Conservation (phyloP, 352 stramenopile species). For the Pythium aristosporum region DNA sequence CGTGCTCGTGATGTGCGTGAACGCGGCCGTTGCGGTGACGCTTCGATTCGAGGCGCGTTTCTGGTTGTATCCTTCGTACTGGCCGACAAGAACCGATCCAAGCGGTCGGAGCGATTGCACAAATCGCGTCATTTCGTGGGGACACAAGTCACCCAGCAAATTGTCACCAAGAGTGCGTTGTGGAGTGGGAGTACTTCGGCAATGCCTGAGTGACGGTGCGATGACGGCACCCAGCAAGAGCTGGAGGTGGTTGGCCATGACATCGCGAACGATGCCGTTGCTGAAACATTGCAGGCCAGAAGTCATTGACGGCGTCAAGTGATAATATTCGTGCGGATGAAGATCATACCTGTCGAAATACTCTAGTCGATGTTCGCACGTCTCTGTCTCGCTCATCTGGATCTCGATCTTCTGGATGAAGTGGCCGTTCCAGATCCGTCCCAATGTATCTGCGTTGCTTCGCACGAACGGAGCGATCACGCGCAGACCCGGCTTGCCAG, state of each 20-base stretch:
- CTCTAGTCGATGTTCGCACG: conserved; percentile 48
- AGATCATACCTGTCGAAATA: conserved; percentile 64
- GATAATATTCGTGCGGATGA: background rate
- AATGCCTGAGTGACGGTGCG: conserved; percentile 31
- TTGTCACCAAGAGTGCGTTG: background rate
- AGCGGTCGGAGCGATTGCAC: conserved; percentile 2
- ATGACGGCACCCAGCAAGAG: conserved; percentile 47
- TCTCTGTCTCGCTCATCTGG: conserved; percentile 70
- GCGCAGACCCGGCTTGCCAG: conserved; percentile 72
- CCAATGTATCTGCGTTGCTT: conserved; percentile 40
- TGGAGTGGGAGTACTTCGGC: background rate
- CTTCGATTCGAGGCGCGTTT: background rate
- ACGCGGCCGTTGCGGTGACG: conserved; percentile 18
- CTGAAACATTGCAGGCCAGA: conserved; percentile 21
- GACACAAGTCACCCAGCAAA: background rate
- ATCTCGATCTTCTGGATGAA: conserved; percentile 37
- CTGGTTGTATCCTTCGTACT: conserved; percentile 24
- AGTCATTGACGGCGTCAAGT: background rate
- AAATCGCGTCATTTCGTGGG: conserved; percentile 9
- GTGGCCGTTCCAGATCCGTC: conserved; percentile 33
- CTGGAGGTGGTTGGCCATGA: conserved; percentile 84
- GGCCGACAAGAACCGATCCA: conserved; percentile 9
- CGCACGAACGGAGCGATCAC: conserved; percentile 51
- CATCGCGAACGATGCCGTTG: conserved; percentile 73
- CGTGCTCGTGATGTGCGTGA: conserved; percentile 8